A percentile compares a stretch with the other conserved stretches of the same genome.
Evolutionary conservation across 306 rosid genomes (phyloP).

Genomic region (Prinsepia uniflora): DNA sequence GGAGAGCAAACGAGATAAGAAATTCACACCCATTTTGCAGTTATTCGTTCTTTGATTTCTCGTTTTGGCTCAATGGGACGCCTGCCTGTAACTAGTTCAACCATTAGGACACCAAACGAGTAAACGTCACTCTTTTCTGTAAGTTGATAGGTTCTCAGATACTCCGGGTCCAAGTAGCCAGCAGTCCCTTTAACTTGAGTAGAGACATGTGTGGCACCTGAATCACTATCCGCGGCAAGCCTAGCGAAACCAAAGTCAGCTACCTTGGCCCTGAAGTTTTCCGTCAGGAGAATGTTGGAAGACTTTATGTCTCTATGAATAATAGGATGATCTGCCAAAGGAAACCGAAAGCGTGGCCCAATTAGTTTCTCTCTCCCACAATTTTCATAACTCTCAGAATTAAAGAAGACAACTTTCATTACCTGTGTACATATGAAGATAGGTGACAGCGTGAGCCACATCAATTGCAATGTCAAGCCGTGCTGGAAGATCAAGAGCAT

Average conservation of each 20-base stretch:
- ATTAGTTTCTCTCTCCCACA: slow-evolving; percentile 8
- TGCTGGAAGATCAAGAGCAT: slow-evolving; percentile 60
- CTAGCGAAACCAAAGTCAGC: slow-evolving; percentile 97
- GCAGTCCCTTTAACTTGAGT: slow-evolving; percentile 99
- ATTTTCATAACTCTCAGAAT: slow-evolving; percentile 12
- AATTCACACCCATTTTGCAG: slow-evolving; percentile 72
- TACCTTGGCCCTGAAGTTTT: slow-evolving; percentile 81
- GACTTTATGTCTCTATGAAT: slow-evolving; percentile 96
- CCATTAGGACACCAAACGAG: slow-evolving; percentile 88
- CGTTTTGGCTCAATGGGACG: slow-evolving; percentile 93
- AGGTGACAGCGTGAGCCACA: slow-evolving; percentile 94
- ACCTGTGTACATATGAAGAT: slow-evolving; percentile 97
- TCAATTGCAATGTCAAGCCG: slow-evolving; percentile 88
- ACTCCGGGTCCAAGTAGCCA: slow-evolving; percentile 99
- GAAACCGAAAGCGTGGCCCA: neutral
- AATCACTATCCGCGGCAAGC: slow-evolving; percentile 78
- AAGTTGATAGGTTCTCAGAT: slow-evolving; percentile 85
- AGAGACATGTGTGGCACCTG: slow-evolving; percentile 86
- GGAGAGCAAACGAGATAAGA: slow-evolving; percentile 19
- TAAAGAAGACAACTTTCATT: neutral
- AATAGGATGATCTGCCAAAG: slow-evolving; percentile 76
- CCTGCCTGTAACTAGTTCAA: slow-evolving; percentile 89
- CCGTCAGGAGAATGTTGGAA: slow-evolving; percentile 87
- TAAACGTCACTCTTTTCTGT: slow-evolving; percentile 97
- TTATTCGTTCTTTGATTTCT: slow-evolving; percentile 65